Conservation (phyloP, 495 filamentous ascomycete species). For the Rostrohypoxylon terebratum region DNA sequence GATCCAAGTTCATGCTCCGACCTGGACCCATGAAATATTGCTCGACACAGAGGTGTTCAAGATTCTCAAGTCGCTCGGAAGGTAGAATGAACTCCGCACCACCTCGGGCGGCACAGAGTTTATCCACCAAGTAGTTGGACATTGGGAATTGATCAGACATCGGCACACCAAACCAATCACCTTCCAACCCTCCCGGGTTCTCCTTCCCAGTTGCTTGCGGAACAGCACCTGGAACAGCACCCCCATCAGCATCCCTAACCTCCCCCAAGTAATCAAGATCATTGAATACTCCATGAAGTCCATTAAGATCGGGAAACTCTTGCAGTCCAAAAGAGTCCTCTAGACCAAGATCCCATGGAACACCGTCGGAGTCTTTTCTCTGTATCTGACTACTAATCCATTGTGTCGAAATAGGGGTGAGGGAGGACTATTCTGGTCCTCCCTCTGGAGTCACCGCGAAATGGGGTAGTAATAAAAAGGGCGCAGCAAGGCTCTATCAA, state of each 20-base stretch:
- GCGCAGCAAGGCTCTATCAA: neutral
- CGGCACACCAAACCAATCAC: conserved; percentile 10
- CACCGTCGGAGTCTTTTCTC: conserved; percentile 14
- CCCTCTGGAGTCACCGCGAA: conserved; percentile 24
- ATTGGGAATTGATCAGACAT: conserved; percentile 21
- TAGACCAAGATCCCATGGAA: conserved; percentile 13
- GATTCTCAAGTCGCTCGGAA: neutral
- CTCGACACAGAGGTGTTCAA: neutral
- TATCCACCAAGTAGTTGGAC: conserved; percentile 21
- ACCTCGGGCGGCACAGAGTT: neutral
- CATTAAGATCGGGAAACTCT: conserved; percentile 11
- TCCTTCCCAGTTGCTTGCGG: neutral
- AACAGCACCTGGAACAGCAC: neutral
- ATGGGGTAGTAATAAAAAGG: conserved; percentile 2
- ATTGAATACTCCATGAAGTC: conserved; percentile 4
- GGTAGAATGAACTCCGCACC: neutral
- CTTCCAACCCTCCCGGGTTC: neutral
- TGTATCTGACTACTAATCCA: conserved; percentile 28
- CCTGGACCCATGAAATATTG: neutral
- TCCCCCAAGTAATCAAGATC: conserved; percentile 28
- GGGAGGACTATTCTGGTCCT: conserved; percentile 28
- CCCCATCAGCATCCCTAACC: neutral
- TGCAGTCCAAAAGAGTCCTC: conserved; percentile 26
- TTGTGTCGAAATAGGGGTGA: conserved; percentile 29
- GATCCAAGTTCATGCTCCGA: neutral